A percentile compares a stretch with the other conserved stretches of the same genome.
Conservation (phyloP, 169 alveolate genomes). For the Eimeria sp. region DNA sequence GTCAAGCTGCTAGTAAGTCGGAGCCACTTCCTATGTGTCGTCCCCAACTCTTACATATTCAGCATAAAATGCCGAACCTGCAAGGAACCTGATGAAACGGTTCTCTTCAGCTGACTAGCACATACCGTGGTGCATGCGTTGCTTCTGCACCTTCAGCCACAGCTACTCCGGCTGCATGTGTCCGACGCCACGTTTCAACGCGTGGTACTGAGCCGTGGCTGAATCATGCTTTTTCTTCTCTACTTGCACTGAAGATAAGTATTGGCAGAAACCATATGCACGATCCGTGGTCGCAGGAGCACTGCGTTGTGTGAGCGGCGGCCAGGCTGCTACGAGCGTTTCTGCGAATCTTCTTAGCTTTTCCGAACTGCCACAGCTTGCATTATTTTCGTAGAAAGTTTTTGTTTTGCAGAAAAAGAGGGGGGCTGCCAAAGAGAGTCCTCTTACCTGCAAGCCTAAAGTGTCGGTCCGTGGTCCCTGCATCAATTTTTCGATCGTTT, state of each 20-base stretch:
- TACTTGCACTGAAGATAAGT: not conserved
- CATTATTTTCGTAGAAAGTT: not conserved
- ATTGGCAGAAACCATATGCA: conserved; percentile 12
- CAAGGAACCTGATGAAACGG: not conserved
- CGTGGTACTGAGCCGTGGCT: not conserved
- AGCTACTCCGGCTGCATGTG: conserved; percentile 21
- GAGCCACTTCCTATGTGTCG: not conserved
- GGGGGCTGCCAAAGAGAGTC: not conserved
- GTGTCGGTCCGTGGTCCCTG: not conserved
- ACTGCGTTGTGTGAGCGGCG: not conserved
- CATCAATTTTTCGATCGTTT: not conserved
- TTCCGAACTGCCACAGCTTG: not conserved
- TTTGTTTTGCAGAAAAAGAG: not conserved
- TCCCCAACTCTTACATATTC: not conserved
- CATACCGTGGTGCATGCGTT: conserved; percentile 27
- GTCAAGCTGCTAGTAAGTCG: not conserved
- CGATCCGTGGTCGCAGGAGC: not conserved
- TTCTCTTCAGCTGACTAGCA: not conserved
- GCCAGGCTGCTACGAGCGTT: conserved; percentile 13
- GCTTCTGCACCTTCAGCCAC: conserved; percentile 73
- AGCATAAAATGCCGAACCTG: not conserved
- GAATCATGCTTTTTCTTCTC: too few species aligned
- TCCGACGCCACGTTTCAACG: not conserved
- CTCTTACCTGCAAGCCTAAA: not conserved
- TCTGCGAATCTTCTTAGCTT: conserved; percentile 11